Conservation (phyloP, 805 yeast species). For the Middelhovenomyces tepae region DNA sequence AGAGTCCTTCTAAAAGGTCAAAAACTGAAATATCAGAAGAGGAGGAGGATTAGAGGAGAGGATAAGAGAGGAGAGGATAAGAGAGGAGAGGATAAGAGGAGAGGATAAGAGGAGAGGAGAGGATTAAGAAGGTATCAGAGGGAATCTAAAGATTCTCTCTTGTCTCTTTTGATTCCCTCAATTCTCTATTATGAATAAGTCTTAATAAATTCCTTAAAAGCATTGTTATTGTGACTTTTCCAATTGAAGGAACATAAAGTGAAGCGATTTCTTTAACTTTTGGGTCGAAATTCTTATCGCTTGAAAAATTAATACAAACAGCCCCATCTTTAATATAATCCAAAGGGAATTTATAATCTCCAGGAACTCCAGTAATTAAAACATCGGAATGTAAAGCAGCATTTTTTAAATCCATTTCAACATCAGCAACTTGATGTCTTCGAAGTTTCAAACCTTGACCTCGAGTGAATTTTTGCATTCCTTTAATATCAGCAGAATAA, state of each 20-base stretch:
- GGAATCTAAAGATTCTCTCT: not conserved
- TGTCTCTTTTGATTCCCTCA: conserved; percentile 5
- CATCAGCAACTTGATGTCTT: conserved; percentile 72
- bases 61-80: no score
- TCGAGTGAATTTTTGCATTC: conserved; percentile 84
- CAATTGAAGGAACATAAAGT: conserved; percentile 88
- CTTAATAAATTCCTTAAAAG: conserved; percentile 80
- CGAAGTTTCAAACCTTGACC: conserved; percentile 80
- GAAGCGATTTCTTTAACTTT: conserved; percentile 83
- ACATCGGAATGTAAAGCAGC: conserved; percentile 77
- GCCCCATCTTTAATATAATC: conserved; percentile 79
- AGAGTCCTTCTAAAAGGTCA: conserved; percentile 13
- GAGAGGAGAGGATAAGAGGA: no score
- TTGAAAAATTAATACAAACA: conserved; percentile 80
- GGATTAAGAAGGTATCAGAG: no score
- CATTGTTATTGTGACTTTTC: conserved; percentile 96
- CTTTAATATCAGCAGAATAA: conserved; percentile 80
- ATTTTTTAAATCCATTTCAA: conserved; percentile 44
- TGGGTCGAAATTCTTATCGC: conserved; percentile 71
- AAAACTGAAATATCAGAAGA: conserved; percentile 1
- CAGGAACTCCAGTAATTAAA: conserved; percentile 92
- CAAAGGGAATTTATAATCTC: conserved; percentile 76
- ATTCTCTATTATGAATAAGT: conserved; percentile 55
- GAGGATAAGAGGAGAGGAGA: no score
- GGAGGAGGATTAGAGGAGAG: no score